Evolutionary conservation across 768 basidiomycete species (phyloP), one percentile per base, ranked within the genome.

Genomic region (Hericium erinaceus): DNA sequence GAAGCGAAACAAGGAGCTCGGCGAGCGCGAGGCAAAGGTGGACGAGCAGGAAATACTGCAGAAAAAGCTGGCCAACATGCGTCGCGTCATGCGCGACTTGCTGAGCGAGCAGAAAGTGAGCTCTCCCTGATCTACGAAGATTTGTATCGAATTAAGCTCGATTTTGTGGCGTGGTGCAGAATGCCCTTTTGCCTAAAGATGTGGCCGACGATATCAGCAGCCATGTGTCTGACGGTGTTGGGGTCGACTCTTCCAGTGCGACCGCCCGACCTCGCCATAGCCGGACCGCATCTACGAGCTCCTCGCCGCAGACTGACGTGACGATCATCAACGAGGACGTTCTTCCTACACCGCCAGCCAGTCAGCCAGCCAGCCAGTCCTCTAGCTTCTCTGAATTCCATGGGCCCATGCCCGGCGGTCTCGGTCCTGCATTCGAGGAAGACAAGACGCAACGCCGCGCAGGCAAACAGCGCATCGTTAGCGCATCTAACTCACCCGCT

Each of bases 31-130:
- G 8, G 62, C 58, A 24, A 7, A 55, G 6, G 40, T 46, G 12
- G 22, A 48, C 26, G 58, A 63, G 54, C 56, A 60, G 16, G 62
- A 63, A n/a, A 48, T 48, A 9, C 41, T 57, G 6, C 39, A 58
- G 2, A 51, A 48, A 13, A 56, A 59, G 38, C 33, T 63, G 41
- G 28, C 58, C 44, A n/a, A 46, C 33, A 55, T 63, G 40, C 58
- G 41, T 40, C 48, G 33, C 16, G 52, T 62, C 28, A 10, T 58
- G 40, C 39, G 54, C 39, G 54, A 55, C 13, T 40, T 55, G 11
- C 54, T 55, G 16, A 55, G 54, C 16, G 54, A 55, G 54, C 33
- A 39, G 13, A 18, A 37, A 11, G 54, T 55, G 40, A 16, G 54
- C 24, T 10, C n/a, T 41, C 2, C 7, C 41, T 15, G 3, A 26